These are phyloP conservation scores for Spatholobus suberectus DNA, from an alignment of 306 rosid genomes.

Conservation along the genomic window DNA sequence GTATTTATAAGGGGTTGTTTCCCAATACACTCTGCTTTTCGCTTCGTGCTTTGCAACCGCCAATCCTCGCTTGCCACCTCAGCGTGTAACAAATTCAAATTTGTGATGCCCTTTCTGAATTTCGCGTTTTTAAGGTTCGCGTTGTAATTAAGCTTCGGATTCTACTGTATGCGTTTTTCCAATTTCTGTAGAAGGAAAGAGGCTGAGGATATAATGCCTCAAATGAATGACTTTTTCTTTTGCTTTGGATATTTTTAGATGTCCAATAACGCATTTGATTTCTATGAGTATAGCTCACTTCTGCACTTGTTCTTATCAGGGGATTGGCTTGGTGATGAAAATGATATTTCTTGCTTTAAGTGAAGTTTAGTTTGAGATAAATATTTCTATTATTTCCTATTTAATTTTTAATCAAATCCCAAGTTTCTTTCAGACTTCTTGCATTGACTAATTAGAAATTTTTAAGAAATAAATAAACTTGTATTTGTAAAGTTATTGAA, in stretches of 20 bases:
- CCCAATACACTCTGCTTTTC: neutral
- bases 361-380: neutral
- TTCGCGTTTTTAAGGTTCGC: neutral
- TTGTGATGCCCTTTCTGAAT: neutral
- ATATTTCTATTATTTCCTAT: neutral
- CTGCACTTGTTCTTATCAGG: neutral
- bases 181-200: neutral
- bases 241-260: neutral
- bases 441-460: too few relatives aligned
- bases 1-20: neutral
- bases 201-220: neutral
- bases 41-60: neutral
- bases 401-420: too few relatives aligned
- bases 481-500: too few relatives aligned
- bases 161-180: neutral
- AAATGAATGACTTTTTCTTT: too few relatives aligned
- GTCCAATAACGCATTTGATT: neutral
- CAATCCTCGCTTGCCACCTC: slow-evolving; percentile 20
- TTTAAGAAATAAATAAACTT: too few relatives aligned
- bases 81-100: neutral
- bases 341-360: neutral
- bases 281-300: neutral
- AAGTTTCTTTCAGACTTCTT: too few relatives aligned
- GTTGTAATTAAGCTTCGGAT: slow-evolving; percentile 26
- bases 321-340: neutral